Base-by-base conservation (phyloP, 805 yeast species). In the Priceomyces haplophilus region DNA sequence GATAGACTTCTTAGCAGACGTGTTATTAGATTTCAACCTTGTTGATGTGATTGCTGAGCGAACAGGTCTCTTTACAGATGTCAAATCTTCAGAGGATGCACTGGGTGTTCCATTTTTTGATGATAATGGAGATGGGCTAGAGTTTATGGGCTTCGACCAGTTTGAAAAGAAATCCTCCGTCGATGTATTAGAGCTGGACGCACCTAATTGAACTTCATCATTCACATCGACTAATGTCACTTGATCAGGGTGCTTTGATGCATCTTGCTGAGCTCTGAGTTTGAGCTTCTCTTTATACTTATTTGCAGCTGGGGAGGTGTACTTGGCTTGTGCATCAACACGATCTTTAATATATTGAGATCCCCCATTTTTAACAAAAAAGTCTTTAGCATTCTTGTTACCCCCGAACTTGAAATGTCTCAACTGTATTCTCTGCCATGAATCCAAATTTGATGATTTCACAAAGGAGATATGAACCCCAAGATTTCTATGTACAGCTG, bases 391-490 rank as follows among this genome's bases (percentile, higher is more conserved):
- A 40, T 75, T 76, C 55, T 83, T 83, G 64, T 93, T 93, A 20
- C 98, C 99, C 51, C 98, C 98, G 47, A 86, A 81, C 61, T 90
- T 88, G 79, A 93, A 88, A 61, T 88, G 80, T 56, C 99, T 80
- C 59, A 93, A 74, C 64, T 93, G 96, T 56, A 79, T 82, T 55
- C 89, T 78, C 33, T 90, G 83, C 99, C 99, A 93, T 62, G 88
- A 86, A 66, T 93, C 99, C 70, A 93, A 75, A 51, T 83, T 86
- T 21, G 93, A 80, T 21, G 97, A 88, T 62, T 89, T 88, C 45
- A 93, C 98, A 71, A 93, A 93, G 30, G 97, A 80, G 56, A 93
- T 83, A 63, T 93, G 99, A 30, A 90, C 97, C 46, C 99, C 99
- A 67, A 93, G 67, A 63, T 89, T 89, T 65, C 99, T 80, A 71